Evolutionary conservation across 306 rosid genomes (phyloP).

Genomic region (Carpinus fangiana): DNA sequence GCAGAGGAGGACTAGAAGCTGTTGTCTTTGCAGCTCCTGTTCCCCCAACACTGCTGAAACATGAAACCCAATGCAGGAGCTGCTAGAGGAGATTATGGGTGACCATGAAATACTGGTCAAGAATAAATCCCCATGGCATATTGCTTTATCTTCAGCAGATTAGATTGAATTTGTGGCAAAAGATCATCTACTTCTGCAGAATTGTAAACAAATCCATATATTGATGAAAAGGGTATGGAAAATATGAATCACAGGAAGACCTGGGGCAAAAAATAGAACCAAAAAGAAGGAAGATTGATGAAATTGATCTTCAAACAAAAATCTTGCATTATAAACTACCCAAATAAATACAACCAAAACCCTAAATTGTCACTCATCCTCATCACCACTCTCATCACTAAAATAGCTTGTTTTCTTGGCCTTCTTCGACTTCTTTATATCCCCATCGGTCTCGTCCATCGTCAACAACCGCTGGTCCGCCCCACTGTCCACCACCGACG

Average conservation of each 20-base stretch:
- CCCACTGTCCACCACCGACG: conserved; percentile 74
- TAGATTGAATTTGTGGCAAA: background rate
- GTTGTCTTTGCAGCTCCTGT: conserved; percentile 91
- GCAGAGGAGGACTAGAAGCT: conserved; percentile 66
- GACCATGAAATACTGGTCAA: conserved; percentile 80
- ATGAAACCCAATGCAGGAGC: conserved; percentile 53
- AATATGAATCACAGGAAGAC: no score
- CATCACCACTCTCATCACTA: conserved; percentile 78
- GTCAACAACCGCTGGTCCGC: conserved; percentile 47
- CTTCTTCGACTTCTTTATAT: conserved; percentile 47
- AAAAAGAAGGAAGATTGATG: no score
- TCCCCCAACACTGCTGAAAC: conserved; percentile 48
- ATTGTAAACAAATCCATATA: background rate
- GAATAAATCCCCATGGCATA: conserved; percentile 8
- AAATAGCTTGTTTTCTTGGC: conserved; percentile 69
- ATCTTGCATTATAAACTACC: no score
- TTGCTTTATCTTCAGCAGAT: background rate
- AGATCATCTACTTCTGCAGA: background rate
- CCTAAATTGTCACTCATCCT: conserved; percentile 47
- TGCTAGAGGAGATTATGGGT: conserved; percentile 77
- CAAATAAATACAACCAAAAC: background rate
- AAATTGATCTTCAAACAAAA: no score
- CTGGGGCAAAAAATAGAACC: no score
- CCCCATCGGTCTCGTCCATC: conserved; percentile 46
- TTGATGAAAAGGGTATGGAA: no score